Conservation (phyloP, 2,329 filamentous ascomycete genomes). For the Colletotrichum lindemuthianum region DNA sequence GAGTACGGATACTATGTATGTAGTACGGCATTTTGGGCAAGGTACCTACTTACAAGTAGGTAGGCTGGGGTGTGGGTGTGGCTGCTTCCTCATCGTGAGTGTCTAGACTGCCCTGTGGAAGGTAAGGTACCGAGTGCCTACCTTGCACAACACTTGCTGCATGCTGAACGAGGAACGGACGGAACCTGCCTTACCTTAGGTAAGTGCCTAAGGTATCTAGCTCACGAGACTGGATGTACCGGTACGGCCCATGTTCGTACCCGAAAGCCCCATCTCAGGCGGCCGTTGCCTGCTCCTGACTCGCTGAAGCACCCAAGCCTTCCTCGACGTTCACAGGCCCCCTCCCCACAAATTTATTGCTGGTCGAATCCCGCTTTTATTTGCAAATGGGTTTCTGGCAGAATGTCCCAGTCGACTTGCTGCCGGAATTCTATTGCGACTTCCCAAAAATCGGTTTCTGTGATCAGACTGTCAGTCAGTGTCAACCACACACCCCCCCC, state of each 20-base stretch:
- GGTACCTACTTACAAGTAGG: background rate
- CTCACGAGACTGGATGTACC: constrained; percentile 23
- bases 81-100: no score
- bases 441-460: constrained; percentile 33
- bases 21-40: background rate
- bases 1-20: background rate
- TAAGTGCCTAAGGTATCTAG: background rate
- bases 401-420: constrained; percentile 15
- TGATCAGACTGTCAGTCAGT: constrained; percentile 11
- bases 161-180: background rate
- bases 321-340: constrained; percentile 15
- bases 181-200: background rate
- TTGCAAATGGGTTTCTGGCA: constrained; percentile 30
- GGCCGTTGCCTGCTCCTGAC: constrained; percentile 35
- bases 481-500: no score
- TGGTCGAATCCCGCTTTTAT: constrained; percentile 35
- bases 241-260: constrained; percentile 25
- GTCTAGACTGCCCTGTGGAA: no score
- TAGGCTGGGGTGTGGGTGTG: background rate
- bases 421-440: constrained; percentile 27
- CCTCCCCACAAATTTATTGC: constrained; percentile 13
- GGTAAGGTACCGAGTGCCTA: no score
- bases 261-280: constrained; percentile 30
- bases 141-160: no score
- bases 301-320: constrained; percentile 29